phyloP scores from a whole-genome alignment of 2,329 filamentous ascomycete species.

The Fusarium redolens region DNA sequence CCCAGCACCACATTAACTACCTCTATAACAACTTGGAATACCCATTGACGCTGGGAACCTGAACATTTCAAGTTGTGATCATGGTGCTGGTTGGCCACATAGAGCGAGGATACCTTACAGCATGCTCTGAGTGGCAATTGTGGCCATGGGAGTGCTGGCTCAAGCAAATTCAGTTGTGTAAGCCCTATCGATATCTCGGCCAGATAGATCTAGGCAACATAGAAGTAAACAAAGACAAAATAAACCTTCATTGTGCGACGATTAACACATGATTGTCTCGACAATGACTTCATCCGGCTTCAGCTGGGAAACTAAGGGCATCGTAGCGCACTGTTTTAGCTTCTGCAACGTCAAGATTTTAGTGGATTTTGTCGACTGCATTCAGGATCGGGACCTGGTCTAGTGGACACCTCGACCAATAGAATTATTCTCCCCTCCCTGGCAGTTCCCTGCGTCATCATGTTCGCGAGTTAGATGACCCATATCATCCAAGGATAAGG shows the following conservation, averaged over 20 bases:
- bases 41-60: no score
- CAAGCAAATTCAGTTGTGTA: no score
- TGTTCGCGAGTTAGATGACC: slow-evolving; percentile 8
- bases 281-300: slow-evolving; percentile 33
- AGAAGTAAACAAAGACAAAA: background rate
- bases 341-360: slow-evolving; percentile 5
- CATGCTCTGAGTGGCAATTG: background rate
- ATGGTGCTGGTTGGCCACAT: no score
- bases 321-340: slow-evolving; percentile 6
- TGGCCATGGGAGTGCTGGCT: background rate
- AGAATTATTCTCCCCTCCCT: background rate
- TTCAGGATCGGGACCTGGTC: slow-evolving; percentile 30
- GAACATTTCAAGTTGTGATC: slow-evolving; percentile 52
- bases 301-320: slow-evolving; percentile 17
- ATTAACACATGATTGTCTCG: background rate
- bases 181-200: no score
- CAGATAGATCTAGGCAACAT: no score
- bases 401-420: slow-evolving; percentile 13
- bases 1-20: no score
- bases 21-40: no score
- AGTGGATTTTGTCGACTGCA: slow-evolving; percentile 20
- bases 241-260: background rate
- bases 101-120: background rate
- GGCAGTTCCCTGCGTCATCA: slow-evolving; percentile 35
- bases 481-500: slow-evolving; percentile 21